Conservation (phyloP, 768 basidiomycete genomes). For the Porpolomopsis calyptriformis region DNA sequence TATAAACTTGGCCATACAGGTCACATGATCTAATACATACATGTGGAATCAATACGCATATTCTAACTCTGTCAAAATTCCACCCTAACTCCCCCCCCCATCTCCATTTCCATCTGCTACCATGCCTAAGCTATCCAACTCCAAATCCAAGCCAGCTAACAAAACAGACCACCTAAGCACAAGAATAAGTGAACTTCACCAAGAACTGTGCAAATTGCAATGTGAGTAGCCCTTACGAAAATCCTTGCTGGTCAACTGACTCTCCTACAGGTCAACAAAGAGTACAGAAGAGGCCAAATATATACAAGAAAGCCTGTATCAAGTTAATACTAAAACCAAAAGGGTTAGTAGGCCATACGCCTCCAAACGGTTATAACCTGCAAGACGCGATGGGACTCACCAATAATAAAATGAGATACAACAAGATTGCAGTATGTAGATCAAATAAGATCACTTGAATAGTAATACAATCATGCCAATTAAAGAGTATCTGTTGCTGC, state of each 20-base stretch:
- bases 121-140: not conserved
- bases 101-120: no score
- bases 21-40: not conserved
- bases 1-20: not conserved
- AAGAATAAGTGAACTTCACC: not conserved
- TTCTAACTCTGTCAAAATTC: not conserved
- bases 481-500: not conserved
- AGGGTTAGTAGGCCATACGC: not conserved
- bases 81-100: not conserved
- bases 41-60: not conserved
- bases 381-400: not conserved
- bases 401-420: not conserved
- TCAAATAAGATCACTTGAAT: not conserved
- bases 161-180: not conserved
- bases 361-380: conserved; percentile 1
- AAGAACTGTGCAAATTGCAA: not conserved
- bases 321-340: not conserved
- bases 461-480: not conserved
- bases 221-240: not conserved
- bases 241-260: not conserved
- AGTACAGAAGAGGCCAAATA: not conserved
- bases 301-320: not conserved
- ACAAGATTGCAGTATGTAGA: conserved; percentile 1
- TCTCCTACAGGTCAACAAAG: not conserved
- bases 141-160: not conserved